phyloP scores from a whole-genome alignment of 2,329 filamentous ascomycete genomes.

The Onygenales sp. region DNA sequence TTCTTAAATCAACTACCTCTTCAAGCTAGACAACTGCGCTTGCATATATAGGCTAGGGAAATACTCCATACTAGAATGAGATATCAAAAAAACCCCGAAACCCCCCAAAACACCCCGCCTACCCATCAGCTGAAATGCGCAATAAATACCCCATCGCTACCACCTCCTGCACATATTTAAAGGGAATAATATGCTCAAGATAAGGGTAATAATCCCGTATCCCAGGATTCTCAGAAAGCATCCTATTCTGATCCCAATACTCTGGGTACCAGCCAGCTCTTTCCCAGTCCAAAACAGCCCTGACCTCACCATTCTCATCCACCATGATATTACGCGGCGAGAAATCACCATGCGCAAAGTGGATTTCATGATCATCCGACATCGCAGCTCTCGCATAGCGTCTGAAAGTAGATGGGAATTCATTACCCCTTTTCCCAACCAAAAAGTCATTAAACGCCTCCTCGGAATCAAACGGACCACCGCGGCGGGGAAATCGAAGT shows the following conservation, averaged over 20 bases:
- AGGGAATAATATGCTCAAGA: no score
- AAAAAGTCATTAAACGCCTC: conserved; percentile 5
- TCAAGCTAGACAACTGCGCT: no score
- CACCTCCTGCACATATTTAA: no score
- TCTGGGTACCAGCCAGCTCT: conserved; percentile 12
- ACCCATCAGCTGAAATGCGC: no score
- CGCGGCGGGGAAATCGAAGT: neutral
- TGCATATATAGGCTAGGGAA: no score
- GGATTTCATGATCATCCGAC: conserved; percentile 1
- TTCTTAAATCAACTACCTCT: no score
- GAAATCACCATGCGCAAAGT: conserved; percentile 12
- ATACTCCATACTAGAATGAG: no score
- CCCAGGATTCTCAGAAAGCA: no score
- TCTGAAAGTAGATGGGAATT: neutral
- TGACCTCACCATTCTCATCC: conserved; percentile 10
- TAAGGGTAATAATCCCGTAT: no score
- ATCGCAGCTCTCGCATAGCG: neutral
- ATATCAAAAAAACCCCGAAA: no score
- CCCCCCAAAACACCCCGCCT: no score
- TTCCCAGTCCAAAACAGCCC: conserved; percentile 14
- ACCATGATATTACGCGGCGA: conserved; percentile 11
- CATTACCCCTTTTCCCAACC: neutral
- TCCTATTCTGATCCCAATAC: neutral
- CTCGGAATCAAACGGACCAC: conserved; percentile 4
- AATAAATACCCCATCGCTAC: no score